Evolutionary conservation across 352 stramenopile genomes (phyloP), one percentile per base, ranked within the genome.

Genomic region (Phytophthora syringae): DNA sequence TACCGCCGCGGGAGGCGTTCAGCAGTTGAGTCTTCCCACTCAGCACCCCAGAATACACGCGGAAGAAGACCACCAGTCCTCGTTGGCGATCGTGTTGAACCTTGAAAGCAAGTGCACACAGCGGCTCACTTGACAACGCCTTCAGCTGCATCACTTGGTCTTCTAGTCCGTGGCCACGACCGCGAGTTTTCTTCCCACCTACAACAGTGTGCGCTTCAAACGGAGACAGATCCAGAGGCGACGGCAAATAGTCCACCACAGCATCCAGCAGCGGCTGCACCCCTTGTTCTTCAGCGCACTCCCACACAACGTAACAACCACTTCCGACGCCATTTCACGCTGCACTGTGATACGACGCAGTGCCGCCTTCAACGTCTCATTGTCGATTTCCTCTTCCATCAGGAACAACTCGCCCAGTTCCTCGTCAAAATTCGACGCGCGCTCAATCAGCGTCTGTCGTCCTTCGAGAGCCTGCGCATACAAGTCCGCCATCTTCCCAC

Each of bases 221-320:
- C 11, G 80, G 80, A 30, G 80, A 85, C 16, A 90, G 60, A 36
- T 99, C 97, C 15, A 96, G 30, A 10, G 97, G 97, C 12, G 95
- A 98, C 64, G 97, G 97, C 70, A 99, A 75, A 79, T 99, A 99
- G 66, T 98, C 88, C 25, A 99, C 68, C 7, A 99, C 95, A 24
- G 96, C 98, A 74, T 99, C 97, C 16, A 99, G 81, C 27, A 99
- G 86, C 34, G 97, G 88, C 76, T 99, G 98, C 36, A 99, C 96
- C 42, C 90, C 90, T 92, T 94, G 72, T 94, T 94, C 70, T 90
- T 93, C 22, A 94, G 50, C 16, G 86, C 86, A 55, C 77, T 89
- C 34, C 82, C 85, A 32, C 78, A 83, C 5, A 90, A 61, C 27
- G 77, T 87, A 52, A 90, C 76, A 25, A 92, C 70, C 15, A 67